Evolutionary conservation across 1,139 yeast species (phyloP), one percentile per base, ranked within the genome.

Genomic region (Zygosaccharomyces sapae): DNA sequence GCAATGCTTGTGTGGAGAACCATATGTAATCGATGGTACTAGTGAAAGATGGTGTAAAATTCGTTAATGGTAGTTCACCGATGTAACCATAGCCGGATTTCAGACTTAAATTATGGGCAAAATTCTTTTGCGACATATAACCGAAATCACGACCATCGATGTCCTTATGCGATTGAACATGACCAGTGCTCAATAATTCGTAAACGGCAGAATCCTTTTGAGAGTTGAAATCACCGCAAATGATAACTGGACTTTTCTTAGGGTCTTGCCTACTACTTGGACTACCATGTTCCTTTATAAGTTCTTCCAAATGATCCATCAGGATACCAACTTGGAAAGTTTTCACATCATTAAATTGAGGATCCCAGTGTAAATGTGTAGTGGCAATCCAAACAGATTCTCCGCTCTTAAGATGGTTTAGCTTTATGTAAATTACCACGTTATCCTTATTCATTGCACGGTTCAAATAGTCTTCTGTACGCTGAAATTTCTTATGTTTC

Each of bases 321-420:
- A 94, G 72, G 40, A 92, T 83, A 41, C 96, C 97, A 46, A 87
- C 92, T 72, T 94, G 98, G 69, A 94, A 84, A 5, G 97, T 80
- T 69, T 94, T 94, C 50, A 94, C 99, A 70, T 94, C 99, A 65
- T 88, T 87, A 66, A 82, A 87, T 42, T 88, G 89, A 7, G 98
- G 98, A 70, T 92, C 97, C 97, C 98, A 94, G 67, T 90, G 97
- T 67, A 92, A 79, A 74, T 94, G 99, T 0, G 98, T 90, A 60
- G 90, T 92, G 2, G 86, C 89, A 40, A 88, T 75, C 55, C 87
- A 75, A 43, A 92, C 70, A 54, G 78, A 76, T 63, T 84, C 86
- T 8, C 90, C 90, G 8, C 90, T 77, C 45, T 75, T 76, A 36
- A 73, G 69, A 63, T 86, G 94, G 61, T 86, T 90, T 56, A 94